Conservation (phyloP, 768 basidiomycete species). For the Terana coerulea region DNA sequence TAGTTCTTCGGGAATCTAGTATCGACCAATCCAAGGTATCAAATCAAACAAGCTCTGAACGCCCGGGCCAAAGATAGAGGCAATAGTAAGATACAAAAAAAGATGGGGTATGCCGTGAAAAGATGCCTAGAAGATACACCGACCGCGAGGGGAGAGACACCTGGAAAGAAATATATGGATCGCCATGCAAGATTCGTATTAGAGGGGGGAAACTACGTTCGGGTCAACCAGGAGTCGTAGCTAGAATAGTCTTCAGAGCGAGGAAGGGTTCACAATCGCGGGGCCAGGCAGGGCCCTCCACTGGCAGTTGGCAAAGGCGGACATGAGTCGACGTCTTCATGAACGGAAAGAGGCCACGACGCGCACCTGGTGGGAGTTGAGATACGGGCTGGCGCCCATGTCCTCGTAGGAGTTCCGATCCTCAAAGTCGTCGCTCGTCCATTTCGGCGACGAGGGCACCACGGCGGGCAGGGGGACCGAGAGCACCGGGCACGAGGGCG, state of each 20-base stretch:
- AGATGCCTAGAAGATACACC: background rate
- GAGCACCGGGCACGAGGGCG: constrained; percentile 30
- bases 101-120: background rate
- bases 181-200: background rate
- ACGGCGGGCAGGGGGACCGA: constrained; percentile 35
- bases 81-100: constrained; percentile 5
- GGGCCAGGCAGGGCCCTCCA: constrained; percentile 36
- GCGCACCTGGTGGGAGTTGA: constrained; percentile 32
- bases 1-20: constrained; percentile 10
- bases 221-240: too few species aligned
- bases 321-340: background rate
- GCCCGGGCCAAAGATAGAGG: background rate
- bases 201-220: background rate
- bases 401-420: constrained; percentile 29
- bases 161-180: background rate
- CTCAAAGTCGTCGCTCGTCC: constrained; percentile 31
- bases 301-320: constrained; percentile 15
- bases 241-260: constrained; percentile 6
- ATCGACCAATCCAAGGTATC: background rate
- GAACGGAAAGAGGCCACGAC: background rate
- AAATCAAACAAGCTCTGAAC: constrained; percentile 3
- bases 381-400: constrained; percentile 30
- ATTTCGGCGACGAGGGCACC: constrained; percentile 28
- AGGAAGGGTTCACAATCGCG: constrained; percentile 23
- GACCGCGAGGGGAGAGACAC: background rate